A percentile compares a stretch with the other conserved stretches of the same genome.
Conservation (phyloP, 2,329 filamentous ascomycete genomes). For the Tolypocladium paradoxum region DNA sequence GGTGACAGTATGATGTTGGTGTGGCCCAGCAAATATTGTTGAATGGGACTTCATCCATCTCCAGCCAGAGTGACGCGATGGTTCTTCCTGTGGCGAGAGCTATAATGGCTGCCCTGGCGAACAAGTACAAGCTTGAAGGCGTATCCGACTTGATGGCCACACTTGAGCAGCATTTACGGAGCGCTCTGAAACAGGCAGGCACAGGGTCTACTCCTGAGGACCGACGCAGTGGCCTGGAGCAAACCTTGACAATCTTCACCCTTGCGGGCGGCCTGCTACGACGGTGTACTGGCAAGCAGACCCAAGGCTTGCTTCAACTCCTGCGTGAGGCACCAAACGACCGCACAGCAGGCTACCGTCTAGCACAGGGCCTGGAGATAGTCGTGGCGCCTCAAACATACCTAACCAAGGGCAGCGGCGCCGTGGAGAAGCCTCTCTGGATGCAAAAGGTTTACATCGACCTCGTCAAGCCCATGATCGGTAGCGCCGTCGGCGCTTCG, state of each 20-base stretch:
- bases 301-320: constrained; percentile 21
- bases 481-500: constrained; percentile 24
- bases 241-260: constrained; percentile 22
- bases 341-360: constrained; percentile 22
- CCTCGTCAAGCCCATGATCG: constrained; percentile 33
- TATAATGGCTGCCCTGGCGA: constrained; percentile 31
- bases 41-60: constrained; percentile 11
- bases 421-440: constrained; percentile 33
- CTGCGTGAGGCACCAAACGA: constrained; percentile 24
- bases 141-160: constrained; percentile 13
- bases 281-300: constrained; percentile 24
- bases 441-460: constrained; percentile 38
- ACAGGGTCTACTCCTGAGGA: constrained; percentile 3
- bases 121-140: constrained; percentile 31
- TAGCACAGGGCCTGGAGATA: constrained; percentile 31
- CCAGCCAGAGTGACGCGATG: constrained; percentile 2
- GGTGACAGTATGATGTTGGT: constrained; percentile 22
- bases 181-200: constrained; percentile 7
- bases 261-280: constrained; percentile 27
- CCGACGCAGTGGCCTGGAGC: constrained; percentile 10
- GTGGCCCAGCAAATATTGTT: constrained; percentile 24
- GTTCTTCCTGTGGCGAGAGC: constrained; percentile 19
- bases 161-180: constrained; percentile 14
- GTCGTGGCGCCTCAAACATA: constrained; percentile 28
- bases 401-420: constrained; percentile 30